Evolutionary conservation across 192 early-diverging fungal genomes (phyloP).

Genomic region (Backusella psychrophila): DNA sequence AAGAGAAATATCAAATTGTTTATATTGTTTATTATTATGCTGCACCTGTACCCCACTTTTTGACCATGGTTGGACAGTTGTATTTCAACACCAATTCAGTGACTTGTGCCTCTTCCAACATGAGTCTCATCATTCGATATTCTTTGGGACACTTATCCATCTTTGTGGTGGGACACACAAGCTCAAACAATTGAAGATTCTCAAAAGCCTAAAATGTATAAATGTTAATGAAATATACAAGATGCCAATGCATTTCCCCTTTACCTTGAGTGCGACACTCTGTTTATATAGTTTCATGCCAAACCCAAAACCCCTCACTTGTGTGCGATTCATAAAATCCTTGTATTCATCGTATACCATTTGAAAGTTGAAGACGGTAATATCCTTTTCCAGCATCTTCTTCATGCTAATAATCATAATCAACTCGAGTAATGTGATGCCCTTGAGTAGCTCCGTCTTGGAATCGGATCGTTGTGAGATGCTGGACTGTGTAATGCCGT

Average conservation of each 20-base stretch:
- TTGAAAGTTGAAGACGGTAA: conserved; percentile 84
- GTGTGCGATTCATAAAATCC: conserved; percentile 67
- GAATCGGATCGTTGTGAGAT: conserved; percentile 46
- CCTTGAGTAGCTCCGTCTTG: conserved; percentile 56
- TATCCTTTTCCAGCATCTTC: conserved; percentile 63
- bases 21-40: neutral
- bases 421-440: conserved; percentile 78
- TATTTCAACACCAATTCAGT: conserved; percentile 58
- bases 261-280: conserved; percentile 80
- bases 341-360: conserved; percentile 94
- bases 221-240: neutral
- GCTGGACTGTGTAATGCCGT: conserved; percentile 38
- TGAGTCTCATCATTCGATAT: conserved; percentile 81
- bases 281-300: conserved; percentile 74
- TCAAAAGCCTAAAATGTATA: conserved; percentile 67
- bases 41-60: conserved; percentile 55
- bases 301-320: conserved; percentile 49
- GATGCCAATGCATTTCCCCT: neutral
- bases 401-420: conserved; percentile 78
- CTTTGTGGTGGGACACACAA: conserved; percentile 58
- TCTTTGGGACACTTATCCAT: conserved; percentile 71
- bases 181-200: conserved; percentile 65
- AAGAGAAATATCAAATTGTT: conserved; percentile 5
- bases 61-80: conserved; percentile 62
- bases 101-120: conserved; percentile 70